Conservation (phyloP, 225 moss, liverwort and hornwort species). For the Polytrichum commune region DNA sequence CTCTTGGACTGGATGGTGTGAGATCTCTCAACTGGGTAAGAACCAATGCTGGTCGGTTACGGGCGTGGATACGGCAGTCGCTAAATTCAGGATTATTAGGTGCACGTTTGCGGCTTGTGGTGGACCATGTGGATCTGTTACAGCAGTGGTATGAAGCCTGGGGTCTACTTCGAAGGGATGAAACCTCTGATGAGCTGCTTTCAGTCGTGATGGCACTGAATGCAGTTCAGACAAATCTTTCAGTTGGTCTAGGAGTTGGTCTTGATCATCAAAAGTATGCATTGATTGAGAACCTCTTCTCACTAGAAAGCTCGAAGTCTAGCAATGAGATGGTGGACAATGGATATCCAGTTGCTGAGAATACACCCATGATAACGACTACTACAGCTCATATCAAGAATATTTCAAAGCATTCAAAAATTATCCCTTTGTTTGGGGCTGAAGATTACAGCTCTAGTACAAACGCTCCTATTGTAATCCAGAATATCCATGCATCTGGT, state of each 20-base stretch:
- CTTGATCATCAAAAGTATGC: constrained; percentile 24
- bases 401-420: background rate
- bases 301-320: background rate
- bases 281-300: constrained; percentile 13
- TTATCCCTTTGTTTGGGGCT: background rate
- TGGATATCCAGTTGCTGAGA: constrained; percentile 7
- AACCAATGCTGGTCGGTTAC: constrained; percentile 14
- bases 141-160: constrained; percentile 26
- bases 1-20: constrained; percentile 18
- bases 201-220: constrained; percentile 20
- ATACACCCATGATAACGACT: background rate
- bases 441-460: background rate
- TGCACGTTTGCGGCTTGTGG: constrained; percentile 13
- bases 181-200: constrained; percentile 20
- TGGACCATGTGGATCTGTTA: constrained; percentile 15
- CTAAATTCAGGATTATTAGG: constrained; percentile 19
- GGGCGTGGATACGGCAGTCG: constrained; percentile 22
- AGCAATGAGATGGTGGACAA: background rate
- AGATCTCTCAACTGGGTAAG: constrained; percentile 13
- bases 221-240: constrained; percentile 16
- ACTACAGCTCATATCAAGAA: background rate
- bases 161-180: constrained; percentile 19
- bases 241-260: constrained; percentile 17
- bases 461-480: background rate
- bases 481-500: background rate